phyloP scores from a whole-genome alignment of 495 filamentous ascomycete species.

The Astrothelium macrocarpum region DNA sequence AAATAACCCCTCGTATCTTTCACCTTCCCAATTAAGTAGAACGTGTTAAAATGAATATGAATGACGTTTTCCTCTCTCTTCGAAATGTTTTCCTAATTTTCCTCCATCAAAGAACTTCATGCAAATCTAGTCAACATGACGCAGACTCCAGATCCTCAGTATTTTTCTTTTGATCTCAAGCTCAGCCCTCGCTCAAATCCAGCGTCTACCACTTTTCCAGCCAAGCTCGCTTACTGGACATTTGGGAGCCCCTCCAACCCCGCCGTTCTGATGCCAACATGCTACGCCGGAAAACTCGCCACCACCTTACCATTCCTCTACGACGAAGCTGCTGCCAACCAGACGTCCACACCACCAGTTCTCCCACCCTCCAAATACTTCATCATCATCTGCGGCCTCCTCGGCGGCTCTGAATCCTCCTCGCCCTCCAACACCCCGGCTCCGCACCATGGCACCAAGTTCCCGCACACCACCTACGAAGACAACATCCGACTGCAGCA shows the following conservation, averaged over 20 bases:
- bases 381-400: conserved; percentile 23
- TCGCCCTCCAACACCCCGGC: conserved; percentile 21
- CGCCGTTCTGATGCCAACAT: conserved; percentile 22
- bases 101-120: not conserved
- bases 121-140: conserved; percentile 13
- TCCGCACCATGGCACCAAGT: conserved; percentile 19
- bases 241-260: conserved; percentile 22
- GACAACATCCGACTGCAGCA: conserved; percentile 25
- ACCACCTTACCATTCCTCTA: conserved; percentile 24
- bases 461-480: conserved; percentile 24
- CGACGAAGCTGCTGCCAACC: conserved; percentile 2
- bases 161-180: conserved; percentile 18
- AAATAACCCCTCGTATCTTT: not conserved
- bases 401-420: conserved; percentile 23
- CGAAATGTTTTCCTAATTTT: not conserved
- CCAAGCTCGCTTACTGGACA: conserved; percentile 24
- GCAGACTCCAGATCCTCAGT: conserved; percentile 19
- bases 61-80: not conserved
- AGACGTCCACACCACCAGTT: conserved; percentile 7
- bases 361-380: conserved; percentile 21
- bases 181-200: conserved; percentile 20
- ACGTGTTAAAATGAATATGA: not conserved
- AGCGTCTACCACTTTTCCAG: conserved; percentile 15
- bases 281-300: conserved; percentile 23
- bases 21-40: not conserved